phyloP scores from a whole-genome alignment of 2,329 filamentous ascomycete genomes.

The Aspergillus terreus region DNA sequence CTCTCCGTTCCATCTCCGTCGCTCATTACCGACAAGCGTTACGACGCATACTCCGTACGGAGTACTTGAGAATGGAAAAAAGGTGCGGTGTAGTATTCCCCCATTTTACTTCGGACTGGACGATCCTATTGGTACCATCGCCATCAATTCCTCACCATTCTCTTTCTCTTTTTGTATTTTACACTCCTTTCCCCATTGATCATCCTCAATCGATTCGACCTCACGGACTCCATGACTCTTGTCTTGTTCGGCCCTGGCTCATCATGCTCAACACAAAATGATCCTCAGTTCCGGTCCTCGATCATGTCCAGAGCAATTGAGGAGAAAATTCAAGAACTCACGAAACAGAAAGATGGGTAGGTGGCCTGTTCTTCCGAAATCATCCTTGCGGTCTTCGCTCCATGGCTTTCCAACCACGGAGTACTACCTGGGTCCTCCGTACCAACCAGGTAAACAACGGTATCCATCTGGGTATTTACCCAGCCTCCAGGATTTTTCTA shows the following conservation, averaged over 20 bases:
- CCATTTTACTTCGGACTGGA: neutral
- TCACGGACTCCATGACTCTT: too few relatives aligned
- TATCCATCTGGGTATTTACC: conserved; percentile 10
- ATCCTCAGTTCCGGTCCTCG: too few relatives aligned
- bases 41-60: too few relatives aligned
- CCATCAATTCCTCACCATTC: neutral
- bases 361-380: neutral
- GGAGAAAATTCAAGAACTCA: too few relatives aligned
- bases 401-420: conserved; percentile 1
- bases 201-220: too few relatives aligned
- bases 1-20: neutral
- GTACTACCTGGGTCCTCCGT: conserved; percentile 2
- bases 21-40: neutral
- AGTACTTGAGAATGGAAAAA: too few relatives aligned
- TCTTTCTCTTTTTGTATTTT: neutral
- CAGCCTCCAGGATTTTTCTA: conserved; percentile 21
- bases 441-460: conserved; percentile 5
- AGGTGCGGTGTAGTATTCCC: neutral
- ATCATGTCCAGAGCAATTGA: too few relatives aligned
- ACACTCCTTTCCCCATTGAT: neutral
- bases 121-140: neutral
- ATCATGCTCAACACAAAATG: too few relatives aligned
- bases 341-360: too few relatives aligned
- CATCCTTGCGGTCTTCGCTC: conserved; percentile 12
- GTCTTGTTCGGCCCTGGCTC: too few relatives aligned